Conservation (phyloP, 345 rosid genomes). For the Citrus reticulata region DNA sequence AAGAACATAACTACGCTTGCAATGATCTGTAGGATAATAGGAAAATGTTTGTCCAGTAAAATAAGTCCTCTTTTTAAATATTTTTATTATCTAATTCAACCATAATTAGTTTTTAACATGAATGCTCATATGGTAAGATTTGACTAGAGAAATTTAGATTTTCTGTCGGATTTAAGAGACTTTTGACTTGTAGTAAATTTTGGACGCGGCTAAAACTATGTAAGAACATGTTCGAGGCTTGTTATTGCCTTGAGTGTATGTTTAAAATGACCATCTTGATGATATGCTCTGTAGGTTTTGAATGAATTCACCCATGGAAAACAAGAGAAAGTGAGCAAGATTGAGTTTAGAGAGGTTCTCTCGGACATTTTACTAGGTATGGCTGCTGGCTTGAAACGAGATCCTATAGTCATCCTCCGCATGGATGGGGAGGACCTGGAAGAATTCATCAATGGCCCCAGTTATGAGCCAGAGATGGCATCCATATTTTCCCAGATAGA, state of each 20-base stretch:
- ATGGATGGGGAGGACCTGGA: slow-evolving; percentile 92
- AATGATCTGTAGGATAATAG: too few relatives aligned
- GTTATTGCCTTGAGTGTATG: neutral
- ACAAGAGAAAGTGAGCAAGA: slow-evolving; percentile 74
- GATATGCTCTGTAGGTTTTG: slow-evolving; percentile 46
- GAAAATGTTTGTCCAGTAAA: neutral
- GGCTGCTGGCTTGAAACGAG: slow-evolving; percentile 97
- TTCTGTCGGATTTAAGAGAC: neutral
- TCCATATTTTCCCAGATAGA: slow-evolving; percentile 52
- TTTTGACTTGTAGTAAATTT: neutral
- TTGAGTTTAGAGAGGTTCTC: slow-evolving; percentile 80
- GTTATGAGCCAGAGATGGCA: slow-evolving; percentile 62
- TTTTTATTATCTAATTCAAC: neutral
- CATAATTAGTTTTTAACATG: neutral
- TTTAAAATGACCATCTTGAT: neutral
- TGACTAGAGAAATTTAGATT: neutral
- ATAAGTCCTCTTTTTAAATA: neutral
- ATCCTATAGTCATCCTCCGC: slow-evolving; percentile 88
- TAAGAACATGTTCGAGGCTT: neutral
- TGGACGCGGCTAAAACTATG: neutral
- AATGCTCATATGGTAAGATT: neutral
- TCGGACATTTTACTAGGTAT: slow-evolving; percentile 87
- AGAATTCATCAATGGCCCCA: slow-evolving; percentile 67
- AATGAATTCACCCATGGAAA: slow-evolving; percentile 87
- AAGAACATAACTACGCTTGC: neutral